Percentiles rank a stretch among this genome's conserved stretches.
These are phyloP conservation scores for Hymenoscyphus infarciens DNA, from an alignment of 2,329 filamentous ascomycete genomes.

Conservation along the genomic window DNA sequence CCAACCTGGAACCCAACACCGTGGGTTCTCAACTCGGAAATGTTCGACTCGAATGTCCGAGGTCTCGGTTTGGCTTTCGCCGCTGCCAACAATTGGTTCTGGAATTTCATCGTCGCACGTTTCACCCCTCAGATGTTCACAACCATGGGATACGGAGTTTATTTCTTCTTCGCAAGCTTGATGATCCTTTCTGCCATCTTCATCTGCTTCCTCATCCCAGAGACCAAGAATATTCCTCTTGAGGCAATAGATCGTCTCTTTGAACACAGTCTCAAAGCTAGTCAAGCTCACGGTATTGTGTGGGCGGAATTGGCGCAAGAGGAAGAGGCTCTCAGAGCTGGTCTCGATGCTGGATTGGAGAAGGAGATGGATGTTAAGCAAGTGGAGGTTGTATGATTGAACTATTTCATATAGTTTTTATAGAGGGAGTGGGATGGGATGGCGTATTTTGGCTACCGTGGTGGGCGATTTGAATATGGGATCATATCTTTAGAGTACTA, in stretches of 20 bases:
- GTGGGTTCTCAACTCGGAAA: constrained; percentile 73
- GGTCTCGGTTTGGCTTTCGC: constrained; percentile 70
- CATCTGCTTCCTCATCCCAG: constrained; percentile 60
- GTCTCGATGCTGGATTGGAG: constrained; percentile 22
- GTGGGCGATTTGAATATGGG: too few species aligned
- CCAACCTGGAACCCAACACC: constrained; percentile 70
- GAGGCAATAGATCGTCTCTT: constrained; percentile 65
- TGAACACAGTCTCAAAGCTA: constrained; percentile 30
- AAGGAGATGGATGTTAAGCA: constrained; percentile 14
- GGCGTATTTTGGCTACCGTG: too few species aligned
- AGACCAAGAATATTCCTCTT: constrained; percentile 63
- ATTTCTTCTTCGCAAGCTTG: constrained; percentile 64
- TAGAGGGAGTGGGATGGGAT: too few species aligned
- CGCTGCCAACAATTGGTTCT: constrained; percentile 65
- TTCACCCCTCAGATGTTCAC: constrained; percentile 66
- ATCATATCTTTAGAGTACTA: too few species aligned
- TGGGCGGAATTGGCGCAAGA: constrained; percentile 28
- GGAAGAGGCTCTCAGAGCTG: constrained; percentile 27
- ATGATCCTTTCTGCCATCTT: constrained; percentile 57
- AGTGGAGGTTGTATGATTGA: constrained; percentile 13
- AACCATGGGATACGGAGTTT: constrained; percentile 59
- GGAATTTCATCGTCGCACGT: constrained; percentile 65
- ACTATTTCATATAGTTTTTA: too few species aligned
- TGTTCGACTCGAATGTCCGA: constrained; percentile 68
- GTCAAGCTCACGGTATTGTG: constrained; percentile 27